Evolutionary conservation across 257 asterid species (phyloP), one percentile per base, ranked within the genome.

Genomic region (Primulina huaijiensis): DNA sequence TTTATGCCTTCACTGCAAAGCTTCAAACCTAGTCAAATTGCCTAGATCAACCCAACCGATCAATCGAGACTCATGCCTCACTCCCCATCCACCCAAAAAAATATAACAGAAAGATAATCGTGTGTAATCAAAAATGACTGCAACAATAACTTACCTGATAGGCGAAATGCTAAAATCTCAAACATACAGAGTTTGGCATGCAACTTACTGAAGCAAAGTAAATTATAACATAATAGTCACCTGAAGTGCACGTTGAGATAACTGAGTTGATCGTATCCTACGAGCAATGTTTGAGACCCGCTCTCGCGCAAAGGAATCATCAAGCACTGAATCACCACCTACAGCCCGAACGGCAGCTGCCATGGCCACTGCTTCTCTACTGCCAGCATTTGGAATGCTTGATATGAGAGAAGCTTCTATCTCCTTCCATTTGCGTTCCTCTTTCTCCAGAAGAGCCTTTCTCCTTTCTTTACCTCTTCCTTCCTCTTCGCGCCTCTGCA

Each of bases 311-410:
- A 89, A 91, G 50, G 96, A 86, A 82, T 94, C 96, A 74, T 91
- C 97, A 67, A 86, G 90, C 64, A 91, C 95, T 76, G 99, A 91
- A 89, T 94, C 99, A 69, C 99, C 95, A 65, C 99, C 99, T 8
- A 94, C 88, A 33, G 99, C 99, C 83, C 99, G 99, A 75, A 94
- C 97, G 57, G 99, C 99, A 80, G 94, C 92, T 72, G 99, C 93
- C 97, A 94, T 78, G 68, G 99, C 99, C 27, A 93, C 92, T 65
- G 99, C 99, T 82, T 94, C 99, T 76, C 99, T 85, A 86, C 88
- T 89, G 62, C 99, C 97, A 80, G 95, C 99, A 85, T 94, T 89
- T 69, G 99, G 99, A 77, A 91, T 91, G 16, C 96, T 89, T 64
- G 96, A 86, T 80, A 94, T 86, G 74, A 94, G 96, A 43, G 95